Evolutionary conservation across 2,329 filamentous ascomycete species (phyloP).

Genomic region (Nothomitra cinnamomea): DNA sequence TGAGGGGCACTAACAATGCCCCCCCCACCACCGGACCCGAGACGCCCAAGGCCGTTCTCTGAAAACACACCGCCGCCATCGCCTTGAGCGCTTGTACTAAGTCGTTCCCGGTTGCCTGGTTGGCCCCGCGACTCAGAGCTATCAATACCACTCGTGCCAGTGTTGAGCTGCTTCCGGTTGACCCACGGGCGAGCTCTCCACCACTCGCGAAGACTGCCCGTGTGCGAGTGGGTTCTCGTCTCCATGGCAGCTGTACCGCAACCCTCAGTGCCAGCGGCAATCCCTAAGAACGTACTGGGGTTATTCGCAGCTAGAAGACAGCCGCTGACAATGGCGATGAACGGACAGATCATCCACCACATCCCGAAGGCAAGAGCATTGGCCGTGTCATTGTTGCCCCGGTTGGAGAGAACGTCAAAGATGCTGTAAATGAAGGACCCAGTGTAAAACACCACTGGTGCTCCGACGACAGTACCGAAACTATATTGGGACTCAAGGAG

Average conservation of each 20-base stretch:
- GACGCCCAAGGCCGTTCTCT: no score
- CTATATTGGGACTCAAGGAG: not conserved
- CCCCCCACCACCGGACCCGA: no score
- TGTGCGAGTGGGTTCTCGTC: not conserved
- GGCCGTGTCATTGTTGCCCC: slow-evolving; percentile 15
- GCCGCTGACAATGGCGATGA: slow-evolving; percentile 18
- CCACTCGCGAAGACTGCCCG: not conserved
- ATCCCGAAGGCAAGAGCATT: slow-evolving; percentile 17
- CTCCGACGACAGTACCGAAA: not conserved
- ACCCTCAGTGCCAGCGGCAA: not conserved
- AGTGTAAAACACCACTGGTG: not conserved
- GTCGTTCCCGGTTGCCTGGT: no score
- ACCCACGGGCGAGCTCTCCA: no score
- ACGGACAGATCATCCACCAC: slow-evolving; percentile 18
- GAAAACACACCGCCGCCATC: no score
- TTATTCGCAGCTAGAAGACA: slow-evolving; percentile 18
- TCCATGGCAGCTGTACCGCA: no score
- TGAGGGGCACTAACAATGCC: no score
- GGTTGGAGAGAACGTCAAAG: not conserved
- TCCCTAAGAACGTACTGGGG: slow-evolving; percentile 7
- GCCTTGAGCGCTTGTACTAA: no score
- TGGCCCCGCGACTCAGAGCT: no score
- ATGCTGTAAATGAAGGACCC: not conserved
- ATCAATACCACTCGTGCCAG: no score
- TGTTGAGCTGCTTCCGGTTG: no score